Evolutionary conservation across 2,329 filamentous ascomycete genomes (phyloP).

Genomic region (Fusarium drepaniforme): DNA sequence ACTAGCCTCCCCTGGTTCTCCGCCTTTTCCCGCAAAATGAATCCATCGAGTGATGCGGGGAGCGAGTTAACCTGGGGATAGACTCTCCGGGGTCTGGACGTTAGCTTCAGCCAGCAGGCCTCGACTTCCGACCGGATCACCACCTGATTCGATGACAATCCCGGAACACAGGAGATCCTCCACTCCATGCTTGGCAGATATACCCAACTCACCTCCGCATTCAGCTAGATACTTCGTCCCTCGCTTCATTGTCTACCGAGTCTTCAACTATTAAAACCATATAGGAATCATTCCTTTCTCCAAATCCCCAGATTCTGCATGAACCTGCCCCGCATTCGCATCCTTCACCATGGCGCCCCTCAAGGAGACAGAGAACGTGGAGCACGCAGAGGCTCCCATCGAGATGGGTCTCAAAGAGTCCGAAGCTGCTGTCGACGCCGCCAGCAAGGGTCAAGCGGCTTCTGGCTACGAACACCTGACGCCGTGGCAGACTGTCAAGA

Average conservation of each 20-base stretch:
- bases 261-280: background rate
- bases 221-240: background rate
- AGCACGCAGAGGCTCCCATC: background rate
- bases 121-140: background rate
- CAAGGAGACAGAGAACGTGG: background rate
- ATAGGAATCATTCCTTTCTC: background rate
- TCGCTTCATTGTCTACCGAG: background rate
- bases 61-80: background rate
- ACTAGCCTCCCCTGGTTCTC: background rate
- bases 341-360: background rate
- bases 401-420: conserved; percentile 1
- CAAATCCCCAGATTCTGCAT: background rate
- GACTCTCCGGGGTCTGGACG: background rate
- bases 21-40: background rate
- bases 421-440: background rate
- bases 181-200: background rate
- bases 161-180: background rate
- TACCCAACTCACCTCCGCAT: background rate
- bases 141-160: background rate
- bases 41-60: background rate
- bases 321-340: background rate
- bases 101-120: background rate
- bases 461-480: background rate
- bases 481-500: background rate
- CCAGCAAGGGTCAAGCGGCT: background rate